Conservation (phyloP, 2,329 filamentous ascomycete species). For the Sordariomycetes sp. region DNA sequence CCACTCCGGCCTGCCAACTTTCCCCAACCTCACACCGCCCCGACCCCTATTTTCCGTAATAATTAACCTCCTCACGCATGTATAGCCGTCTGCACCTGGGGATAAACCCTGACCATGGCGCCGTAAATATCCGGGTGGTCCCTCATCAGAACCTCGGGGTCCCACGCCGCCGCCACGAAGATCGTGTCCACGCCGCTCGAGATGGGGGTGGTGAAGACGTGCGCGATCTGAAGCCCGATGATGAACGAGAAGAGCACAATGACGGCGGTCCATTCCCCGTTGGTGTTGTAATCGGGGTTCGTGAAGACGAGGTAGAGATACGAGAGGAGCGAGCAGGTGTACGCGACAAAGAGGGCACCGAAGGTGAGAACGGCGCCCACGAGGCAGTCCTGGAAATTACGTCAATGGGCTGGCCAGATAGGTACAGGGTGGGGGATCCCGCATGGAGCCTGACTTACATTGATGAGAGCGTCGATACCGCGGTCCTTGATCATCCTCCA, state of each 20-base stretch:
- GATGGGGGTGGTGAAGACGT: conserved; percentile 82
- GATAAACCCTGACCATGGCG: conserved; percentile 71
- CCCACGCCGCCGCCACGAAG: conserved; percentile 68
- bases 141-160: conserved; percentile 62
- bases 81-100: conserved; percentile 70
- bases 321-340: conserved; percentile 67
- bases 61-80: conserved; percentile 33
- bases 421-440: background rate
- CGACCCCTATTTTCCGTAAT: background rate
- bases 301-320: conserved; percentile 85
- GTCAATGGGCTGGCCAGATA: background rate
- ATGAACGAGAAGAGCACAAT: conserved; percentile 80
- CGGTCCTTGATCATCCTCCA: conserved; percentile 89
- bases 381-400: conserved; percentile 52
- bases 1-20: background rate
- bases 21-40: background rate
- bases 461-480: conserved; percentile 81
- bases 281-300: conserved; percentile 63
- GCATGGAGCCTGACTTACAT: conserved; percentile 27
- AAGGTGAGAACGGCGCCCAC: conserved; percentile 65
- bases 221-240: conserved; percentile 80
- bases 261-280: conserved; percentile 60
- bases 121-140: conserved; percentile 77
- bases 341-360: conserved; percentile 74
- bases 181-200: conserved; percentile 85